These are phyloP conservation scores for Pneumocystis murina DNA, from an alignment of 1,139 yeast genomes.

Conservation along the genomic window DNA sequence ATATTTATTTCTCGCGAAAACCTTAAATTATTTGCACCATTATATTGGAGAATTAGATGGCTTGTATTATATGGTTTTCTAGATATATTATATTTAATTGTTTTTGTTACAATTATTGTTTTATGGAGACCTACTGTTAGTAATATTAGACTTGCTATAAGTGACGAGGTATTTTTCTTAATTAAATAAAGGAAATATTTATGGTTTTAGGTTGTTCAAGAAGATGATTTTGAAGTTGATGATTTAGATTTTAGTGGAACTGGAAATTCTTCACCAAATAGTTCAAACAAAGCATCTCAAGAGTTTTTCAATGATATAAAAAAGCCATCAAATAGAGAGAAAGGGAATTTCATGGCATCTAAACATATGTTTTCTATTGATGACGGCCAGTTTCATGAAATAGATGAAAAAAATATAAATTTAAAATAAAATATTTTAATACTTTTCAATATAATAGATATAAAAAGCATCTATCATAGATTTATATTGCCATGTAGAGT, in stretches of 20 bases:
- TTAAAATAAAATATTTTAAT: no score
- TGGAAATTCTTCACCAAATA: not conserved
- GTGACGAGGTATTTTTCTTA: conserved; percentile 41
- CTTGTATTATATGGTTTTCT: conserved; percentile 73
- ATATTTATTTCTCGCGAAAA: conserved; percentile 60
- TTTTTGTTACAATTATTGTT: conserved; percentile 72
- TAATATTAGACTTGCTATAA: conserved; percentile 84
- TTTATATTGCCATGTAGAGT: no score
- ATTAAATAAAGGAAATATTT: not conserved
- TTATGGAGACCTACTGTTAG: conserved; percentile 97
- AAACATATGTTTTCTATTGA: not conserved
- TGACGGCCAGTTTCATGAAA: no score
- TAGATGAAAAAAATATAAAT: no score
- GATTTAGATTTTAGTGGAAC: conserved; percentile 23
- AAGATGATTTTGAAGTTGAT: conserved; percentile 38
- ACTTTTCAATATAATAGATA: no score
- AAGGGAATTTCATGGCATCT: not conserved
- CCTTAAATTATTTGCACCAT: conserved; percentile 64
- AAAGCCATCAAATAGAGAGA: not conserved
- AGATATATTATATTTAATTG: conserved; percentile 67
- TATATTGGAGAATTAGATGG: conserved; percentile 83
- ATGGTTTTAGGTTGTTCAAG: conserved; percentile 44
- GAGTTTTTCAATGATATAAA: not conserved
- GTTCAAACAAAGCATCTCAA: not conserved
- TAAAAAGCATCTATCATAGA: no score